Base-by-base conservation (phyloP, 148 eudicot genomes). In the Rhododendron kiyosumense region DNA sequence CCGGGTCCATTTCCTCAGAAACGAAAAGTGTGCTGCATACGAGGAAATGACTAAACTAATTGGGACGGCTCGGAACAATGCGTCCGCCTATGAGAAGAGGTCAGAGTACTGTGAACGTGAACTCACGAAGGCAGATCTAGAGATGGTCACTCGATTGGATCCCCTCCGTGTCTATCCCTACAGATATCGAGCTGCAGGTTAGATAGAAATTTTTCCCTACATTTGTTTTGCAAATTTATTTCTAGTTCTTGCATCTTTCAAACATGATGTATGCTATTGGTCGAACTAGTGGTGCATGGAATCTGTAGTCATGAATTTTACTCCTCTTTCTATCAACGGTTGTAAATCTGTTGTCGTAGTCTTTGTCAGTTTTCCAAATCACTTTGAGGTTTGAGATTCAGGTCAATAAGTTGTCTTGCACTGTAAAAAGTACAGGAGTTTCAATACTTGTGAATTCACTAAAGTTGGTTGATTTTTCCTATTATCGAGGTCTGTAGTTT, bases 101-200 rank as follows among this genome's bases (percentile, higher is more conserved):
- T 97, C 99, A 11, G 99, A 97, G 83, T 97, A 97, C 83, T 94
- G 99, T 90, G 99, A 97, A 38, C 95, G 98, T 61, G 99, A 95
- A 81, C 87, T 89, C 90, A 93, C 98, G 84, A 97, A 94, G 88
- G 90, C 90, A 46, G 99, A 97, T 91, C 93, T 97, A 7, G 92
- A 93, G 84, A 97, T 93, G 95, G 98, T 95, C 80, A 92, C 99
- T 51, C 90, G 85, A 61, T 88, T 97, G 63, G 99, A 97, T 86
- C 99, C 99, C 28, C 93, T 97, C 83, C 95, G 99, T 79, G 96
- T 95, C 52, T 97, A 95, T 79, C 99, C 99, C 63, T 97, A 97
- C 88, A 90, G 99, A 85, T 97, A 95, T 83, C 92, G 99, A 86
- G 99, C 99, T 54, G 99, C 99, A 90, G 99, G 99, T 97, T 86